Percentiles rank a stretch among this genome's conserved stretches.
Evolutionary conservation across 805 yeast genomes (phyloP).

Genomic region (Brettanomyces anomalus): DNA sequence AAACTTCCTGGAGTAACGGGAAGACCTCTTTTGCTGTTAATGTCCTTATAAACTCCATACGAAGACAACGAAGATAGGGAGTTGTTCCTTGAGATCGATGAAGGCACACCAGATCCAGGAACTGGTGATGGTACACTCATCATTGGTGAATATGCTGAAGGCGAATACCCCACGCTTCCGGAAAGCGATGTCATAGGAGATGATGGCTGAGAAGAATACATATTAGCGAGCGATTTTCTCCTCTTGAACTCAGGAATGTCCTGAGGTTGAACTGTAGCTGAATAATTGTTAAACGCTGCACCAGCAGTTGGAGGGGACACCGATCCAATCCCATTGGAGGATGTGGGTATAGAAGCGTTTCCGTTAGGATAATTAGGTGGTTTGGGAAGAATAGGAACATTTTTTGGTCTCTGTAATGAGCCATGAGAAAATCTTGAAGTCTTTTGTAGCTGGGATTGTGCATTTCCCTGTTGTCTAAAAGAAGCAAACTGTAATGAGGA

Average conservation of each 20-base stretch:
- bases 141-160: slow-evolving; percentile 15
- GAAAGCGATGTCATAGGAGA: slow-evolving; percentile 15
- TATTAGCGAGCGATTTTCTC: slow-evolving; percentile 20
- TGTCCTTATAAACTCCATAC: slow-evolving; percentile 17
- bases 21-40: slow-evolving; percentile 20
- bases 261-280: slow-evolving; percentile 18
- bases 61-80: slow-evolving; percentile 18
- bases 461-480: slow-evolving; percentile 1
- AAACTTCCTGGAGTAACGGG: slow-evolving; percentile 4
- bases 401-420: slow-evolving; percentile 15
- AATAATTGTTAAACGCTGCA: slow-evolving; percentile 5
- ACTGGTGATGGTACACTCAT: slow-evolving; percentile 12
- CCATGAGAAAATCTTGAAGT: not conserved
- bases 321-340: slow-evolving; percentile 12
- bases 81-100: slow-evolving; percentile 17
- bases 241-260: slow-evolving; percentile 25
- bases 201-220: slow-evolving; percentile 17
- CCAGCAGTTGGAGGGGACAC: slow-evolving; percentile 11
- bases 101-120: slow-evolving; percentile 8
- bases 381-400: slow-evolving; percentile 28
- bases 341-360: slow-evolving; percentile 16
- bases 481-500: not conserved
- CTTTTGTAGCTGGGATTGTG: not conserved
- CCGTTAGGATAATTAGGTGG: slow-evolving; percentile 14
- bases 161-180: slow-evolving; percentile 5